Percentiles rank a stretch among this genome's conserved stretches.
Conservation (phyloP, 306 rosid species). For the Gleditsia sinensis region DNA sequence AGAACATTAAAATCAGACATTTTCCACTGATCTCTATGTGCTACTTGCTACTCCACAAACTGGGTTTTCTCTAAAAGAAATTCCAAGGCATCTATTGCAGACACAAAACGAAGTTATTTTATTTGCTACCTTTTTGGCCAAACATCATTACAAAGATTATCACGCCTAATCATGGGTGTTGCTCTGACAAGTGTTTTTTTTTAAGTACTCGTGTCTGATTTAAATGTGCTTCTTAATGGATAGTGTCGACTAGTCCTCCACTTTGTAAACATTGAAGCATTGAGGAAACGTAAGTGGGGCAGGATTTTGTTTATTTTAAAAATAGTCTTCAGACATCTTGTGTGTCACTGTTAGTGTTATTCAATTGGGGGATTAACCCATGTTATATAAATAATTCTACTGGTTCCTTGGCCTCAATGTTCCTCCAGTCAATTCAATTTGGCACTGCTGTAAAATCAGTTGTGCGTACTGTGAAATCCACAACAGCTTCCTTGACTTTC, state of each 20-base stretch:
- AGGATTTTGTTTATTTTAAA: constrained; percentile 16
- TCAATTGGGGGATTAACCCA: background rate
- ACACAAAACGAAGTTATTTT: constrained; percentile 29
- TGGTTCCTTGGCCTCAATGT: no score
- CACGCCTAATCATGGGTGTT: constrained; percentile 38
- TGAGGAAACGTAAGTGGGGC: constrained; percentile 25
- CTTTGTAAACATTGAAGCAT: constrained; percentile 31
- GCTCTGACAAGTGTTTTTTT: constrained; percentile 19
- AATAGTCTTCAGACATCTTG: constrained; percentile 2
- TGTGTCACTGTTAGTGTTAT: constrained; percentile 17
- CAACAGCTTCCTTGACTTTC: constrained; percentile 27
- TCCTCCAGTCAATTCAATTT: constrained; percentile 26
- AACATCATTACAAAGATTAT: constrained; percentile 28
- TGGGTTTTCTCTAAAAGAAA: constrained; percentile 36
- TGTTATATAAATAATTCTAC: background rate
- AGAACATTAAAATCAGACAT: constrained; percentile 25
- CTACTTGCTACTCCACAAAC: constrained; percentile 26
- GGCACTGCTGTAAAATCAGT: constrained; percentile 33
- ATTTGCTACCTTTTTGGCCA: constrained; percentile 32
- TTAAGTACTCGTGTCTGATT: constrained; percentile 35
- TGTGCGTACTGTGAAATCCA: constrained; percentile 19
- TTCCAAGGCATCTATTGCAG: constrained; percentile 52
- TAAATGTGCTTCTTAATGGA: constrained; percentile 40
- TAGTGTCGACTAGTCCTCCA: constrained; percentile 39
- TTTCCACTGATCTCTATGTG: constrained; percentile 19